phyloP scores from a whole-genome alignment of 805 yeast species.

The Candida andamanensis region DNA sequence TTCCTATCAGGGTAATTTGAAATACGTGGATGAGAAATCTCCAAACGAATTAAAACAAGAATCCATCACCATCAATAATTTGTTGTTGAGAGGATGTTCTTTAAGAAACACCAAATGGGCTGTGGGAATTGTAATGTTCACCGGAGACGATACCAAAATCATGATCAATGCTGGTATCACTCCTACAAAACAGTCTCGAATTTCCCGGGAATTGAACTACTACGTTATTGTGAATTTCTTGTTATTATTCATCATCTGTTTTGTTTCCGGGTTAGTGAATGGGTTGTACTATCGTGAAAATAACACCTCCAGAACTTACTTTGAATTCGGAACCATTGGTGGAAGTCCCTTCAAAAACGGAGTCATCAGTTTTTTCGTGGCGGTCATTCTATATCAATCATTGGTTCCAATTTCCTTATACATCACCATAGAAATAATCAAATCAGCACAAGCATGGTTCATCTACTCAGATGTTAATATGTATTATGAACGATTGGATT shows the following conservation, averaged over 20 bases:
- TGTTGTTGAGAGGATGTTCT: conserved; percentile 67
- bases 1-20: conserved; percentile 66
- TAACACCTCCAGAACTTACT: conserved; percentile 45
- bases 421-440: conserved; percentile 73
- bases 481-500: conserved; percentile 66
- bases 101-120: conserved; percentile 75
- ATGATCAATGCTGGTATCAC: conserved; percentile 76
- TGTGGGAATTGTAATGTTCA: conserved; percentile 67
- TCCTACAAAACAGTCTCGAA: conserved; percentile 65
- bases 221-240: conserved; percentile 62
- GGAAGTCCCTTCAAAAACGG: conserved; percentile 61
- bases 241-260: conserved; percentile 58
- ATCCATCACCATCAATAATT: conserved; percentile 53
- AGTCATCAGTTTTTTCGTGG: conserved; percentile 63
- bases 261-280: conserved; percentile 64
- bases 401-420: conserved; percentile 78
- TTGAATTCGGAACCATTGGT: conserved; percentile 60
- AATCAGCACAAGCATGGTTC: conserved; percentile 71
- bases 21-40: conserved; percentile 12
- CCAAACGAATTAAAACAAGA: not conserved
- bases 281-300: conserved; percentile 52
- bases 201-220: conserved; percentile 60
- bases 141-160: conserved; percentile 72
- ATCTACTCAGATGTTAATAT: conserved; percentile 65
- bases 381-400: conserved; percentile 68